Evolutionary conservation across 768 basidiomycete species (phyloP), one percentile per base, ranked within the genome.

Genomic region (Fomitopsis serialis): DNA sequence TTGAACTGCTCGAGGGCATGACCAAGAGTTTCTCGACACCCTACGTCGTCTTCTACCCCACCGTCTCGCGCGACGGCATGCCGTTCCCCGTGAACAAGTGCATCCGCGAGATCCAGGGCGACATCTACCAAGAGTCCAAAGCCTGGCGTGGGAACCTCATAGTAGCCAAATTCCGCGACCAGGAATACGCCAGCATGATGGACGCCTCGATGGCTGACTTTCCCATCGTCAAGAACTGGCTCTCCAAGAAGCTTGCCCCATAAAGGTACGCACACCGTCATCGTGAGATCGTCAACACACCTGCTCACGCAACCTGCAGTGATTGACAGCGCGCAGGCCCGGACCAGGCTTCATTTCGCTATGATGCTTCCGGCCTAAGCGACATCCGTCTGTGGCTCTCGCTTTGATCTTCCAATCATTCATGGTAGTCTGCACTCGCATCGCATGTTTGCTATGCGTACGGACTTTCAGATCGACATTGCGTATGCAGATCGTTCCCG

Each of bases 141-240:
- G 86, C 88, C 40, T 92, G 89, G 89, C 78, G 87, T 46, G 89
- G 89, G 22, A 89, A 90, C 68, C 78, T 92, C 50, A 73, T 92
- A 58, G 72, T 89, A 42, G 87, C 84, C 37, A 92, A 91, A 68
- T 92, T 79, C 57, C 64, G 63, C 40, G 76, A 78, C 61, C 64
- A 66, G 27, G 67, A 69, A 7, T 78, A 75, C 65, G 68, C 71
- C 1, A 70, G 68, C 34, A 79, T 91, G 79, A 80, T 82, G 21
- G 76, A 89, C 63, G 82, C 80, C 22, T 82, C 85, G n/a, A 90
- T 89, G 79, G 84, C 89, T 35, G 89, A 91, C 63, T 92, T 89
- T 58, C 85, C 89, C 2, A 79, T 92, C 57, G 67, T 92, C 55
- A 85, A 87, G 65, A 92, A 92, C 66, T 89, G 84, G 66, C 78